Conservation (phyloP, 345 rosid genomes). For the Syzygium jambos region DNA sequence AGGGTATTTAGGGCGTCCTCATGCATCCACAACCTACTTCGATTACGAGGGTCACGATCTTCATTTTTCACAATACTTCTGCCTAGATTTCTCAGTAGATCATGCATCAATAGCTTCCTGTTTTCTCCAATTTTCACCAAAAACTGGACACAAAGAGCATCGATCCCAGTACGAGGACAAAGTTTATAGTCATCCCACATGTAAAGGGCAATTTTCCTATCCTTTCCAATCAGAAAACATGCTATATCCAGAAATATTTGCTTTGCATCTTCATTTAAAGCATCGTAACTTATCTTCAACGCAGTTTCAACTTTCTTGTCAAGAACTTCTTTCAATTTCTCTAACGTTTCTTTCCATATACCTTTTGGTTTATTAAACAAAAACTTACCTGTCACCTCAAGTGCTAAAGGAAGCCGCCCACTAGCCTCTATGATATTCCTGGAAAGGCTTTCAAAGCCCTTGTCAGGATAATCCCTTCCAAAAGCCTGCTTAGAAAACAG, state of each 20-base stretch:
- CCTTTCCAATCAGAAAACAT: neutral
- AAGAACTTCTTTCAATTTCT: neutral
- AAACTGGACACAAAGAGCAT: neutral
- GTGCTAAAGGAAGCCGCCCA: neutral
- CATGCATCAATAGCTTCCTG: neutral
- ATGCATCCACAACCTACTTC: neutral
- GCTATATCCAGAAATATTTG: neutral
- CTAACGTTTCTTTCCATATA: neutral
- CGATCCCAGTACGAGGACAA: neutral
- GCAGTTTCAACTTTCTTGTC: neutral
- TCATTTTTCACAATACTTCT: neutral
- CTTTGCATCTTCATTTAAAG: neutral
- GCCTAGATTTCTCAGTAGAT: neutral
- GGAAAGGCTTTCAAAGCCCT: neutral
- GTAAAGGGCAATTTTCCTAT: neutral
- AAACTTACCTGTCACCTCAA: neutral
- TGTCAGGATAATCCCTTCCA: neutral
- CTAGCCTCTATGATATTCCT: rapidly evolving
- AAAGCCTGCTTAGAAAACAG: neutral
- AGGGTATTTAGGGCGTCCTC: rapidly evolving
- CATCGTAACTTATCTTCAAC: neutral
- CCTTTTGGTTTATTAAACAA: no score
- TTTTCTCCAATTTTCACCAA: neutral
- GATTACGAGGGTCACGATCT: neutral
- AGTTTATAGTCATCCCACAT: neutral